phyloP scores from a whole-genome alignment of 2,329 filamentous ascomycete genomes.

The Colletotrichum melonis region DNA sequence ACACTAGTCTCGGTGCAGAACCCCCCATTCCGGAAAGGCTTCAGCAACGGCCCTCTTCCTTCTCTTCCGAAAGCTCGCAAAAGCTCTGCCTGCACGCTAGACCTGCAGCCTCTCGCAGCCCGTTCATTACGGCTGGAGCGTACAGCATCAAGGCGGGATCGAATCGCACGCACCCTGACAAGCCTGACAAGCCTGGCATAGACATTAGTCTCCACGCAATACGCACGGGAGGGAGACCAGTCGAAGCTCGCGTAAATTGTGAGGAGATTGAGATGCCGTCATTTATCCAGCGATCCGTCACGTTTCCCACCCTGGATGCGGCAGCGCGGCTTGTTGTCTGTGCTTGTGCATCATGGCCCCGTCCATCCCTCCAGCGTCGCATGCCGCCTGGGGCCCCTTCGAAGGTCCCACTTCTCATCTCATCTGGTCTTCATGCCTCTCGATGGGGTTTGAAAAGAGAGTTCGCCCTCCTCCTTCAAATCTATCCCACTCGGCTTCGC shows the following conservation, averaged over 20 bases:
- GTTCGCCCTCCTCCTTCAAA: neutral
- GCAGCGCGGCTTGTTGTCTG: constrained; percentile 11
- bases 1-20: constrained; percentile 18
- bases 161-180: neutral
- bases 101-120: neutral
- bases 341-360: constrained; percentile 22
- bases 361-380: constrained; percentile 18
- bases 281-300: neutral
- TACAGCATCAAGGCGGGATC: neutral
- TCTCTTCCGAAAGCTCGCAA: neutral
- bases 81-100: neutral
- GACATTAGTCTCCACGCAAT: neutral
- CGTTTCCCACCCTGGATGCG: constrained; percentile 4
- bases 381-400: constrained; percentile 11
- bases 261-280: constrained; percentile 1
- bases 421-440: constrained; percentile 11
- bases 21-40: constrained; percentile 6
- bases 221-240: neutral
- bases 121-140: neutral
- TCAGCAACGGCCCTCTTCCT: neutral
- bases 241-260: constrained; percentile 3
- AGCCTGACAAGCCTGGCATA: neutral
- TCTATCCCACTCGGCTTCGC: neutral
- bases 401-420: constrained; percentile 5
- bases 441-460: constrained; percentile 16